phyloP scores from a whole-genome alignment of 305 asterid genomes.

The Ajuga reptans region DNA sequence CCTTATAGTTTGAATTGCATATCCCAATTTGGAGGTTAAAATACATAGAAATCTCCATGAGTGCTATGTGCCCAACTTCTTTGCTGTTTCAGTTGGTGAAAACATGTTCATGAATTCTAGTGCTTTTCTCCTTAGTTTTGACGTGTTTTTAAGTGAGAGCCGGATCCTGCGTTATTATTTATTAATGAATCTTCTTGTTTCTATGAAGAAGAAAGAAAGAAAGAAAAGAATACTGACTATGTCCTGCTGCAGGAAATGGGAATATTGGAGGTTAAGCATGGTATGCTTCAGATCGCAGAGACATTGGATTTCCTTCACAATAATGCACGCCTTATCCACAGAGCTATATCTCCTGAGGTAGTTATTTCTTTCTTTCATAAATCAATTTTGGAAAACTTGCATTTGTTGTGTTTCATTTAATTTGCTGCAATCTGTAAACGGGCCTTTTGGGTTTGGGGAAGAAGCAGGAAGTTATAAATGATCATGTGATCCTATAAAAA shows the following conservation, averaged over 20 bases:
- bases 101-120: neutral
- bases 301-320: conserved; percentile 92
- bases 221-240: neutral
- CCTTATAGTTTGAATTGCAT: neutral
- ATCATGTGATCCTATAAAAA: no score
- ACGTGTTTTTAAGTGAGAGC: neutral
- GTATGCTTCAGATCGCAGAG: conserved; percentile 90
- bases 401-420: neutral
- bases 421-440: neutral
- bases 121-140: neutral
- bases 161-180: no score
- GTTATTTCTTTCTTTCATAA: conserved; percentile 5
- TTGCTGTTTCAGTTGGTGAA: conserved; percentile 14
- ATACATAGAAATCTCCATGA: neutral
- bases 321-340: conserved; percentile 87
- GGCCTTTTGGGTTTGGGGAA: neutral
- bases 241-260: conserved; percentile 77
- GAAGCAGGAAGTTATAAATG: neutral
- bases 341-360: conserved; percentile 93
- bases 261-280: conserved; percentile 91
- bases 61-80: conserved; percentile 4
- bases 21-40: conserved; percentile 6
- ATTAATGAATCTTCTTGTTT: no score
- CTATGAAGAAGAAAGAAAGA: no score
- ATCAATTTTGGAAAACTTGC: neutral